phyloP scores from a whole-genome alignment of 768 basidiomycete species.

The Udeniomyces megalosporus region DNA sequence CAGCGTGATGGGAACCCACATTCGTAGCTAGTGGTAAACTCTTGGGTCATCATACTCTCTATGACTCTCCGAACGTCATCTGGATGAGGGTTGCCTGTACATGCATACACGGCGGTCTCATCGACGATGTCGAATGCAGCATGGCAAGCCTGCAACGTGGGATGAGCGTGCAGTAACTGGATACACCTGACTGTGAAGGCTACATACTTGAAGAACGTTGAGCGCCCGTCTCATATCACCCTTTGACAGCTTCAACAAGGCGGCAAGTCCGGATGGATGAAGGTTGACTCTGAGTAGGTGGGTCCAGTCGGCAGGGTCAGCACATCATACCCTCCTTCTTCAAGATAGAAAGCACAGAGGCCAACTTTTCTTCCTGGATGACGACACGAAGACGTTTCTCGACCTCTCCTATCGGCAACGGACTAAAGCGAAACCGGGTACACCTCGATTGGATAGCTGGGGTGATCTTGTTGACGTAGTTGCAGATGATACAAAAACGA shows the following conservation, averaged over 20 bases:
- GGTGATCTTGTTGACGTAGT: conserved; percentile 98
- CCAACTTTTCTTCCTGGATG: conserved; percentile 68
- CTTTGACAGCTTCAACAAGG: conserved; percentile 80
- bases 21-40: conserved; percentile 73
- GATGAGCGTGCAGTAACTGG: too few relatives aligned
- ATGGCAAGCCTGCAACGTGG: conserved; percentile 53
- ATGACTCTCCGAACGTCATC: conserved; percentile 85
- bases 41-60: conserved; percentile 86
- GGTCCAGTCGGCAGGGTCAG: too few relatives aligned
- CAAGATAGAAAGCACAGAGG: not conserved
- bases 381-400: conserved; percentile 65
- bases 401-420: conserved; percentile 67
- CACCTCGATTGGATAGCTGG: conserved; percentile 98
- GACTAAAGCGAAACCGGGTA: conserved; percentile 92
- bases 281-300: conserved; percentile 75
- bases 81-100: conserved; percentile 92
- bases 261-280: conserved; percentile 68
- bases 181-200: too few relatives aligned
- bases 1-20: conserved; percentile 22
- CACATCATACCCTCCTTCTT: too few relatives aligned
- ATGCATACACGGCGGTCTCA: conserved; percentile 86
- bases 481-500: conserved; percentile 98
- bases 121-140: conserved; percentile 81
- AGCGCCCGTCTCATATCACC: conserved; percentile 96
- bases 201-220: conserved; percentile 64